These are phyloP conservation scores for Euphorbia celastroides DNA, from an alignment of 441 rosid genomes.

Conservation along the genomic window DNA sequence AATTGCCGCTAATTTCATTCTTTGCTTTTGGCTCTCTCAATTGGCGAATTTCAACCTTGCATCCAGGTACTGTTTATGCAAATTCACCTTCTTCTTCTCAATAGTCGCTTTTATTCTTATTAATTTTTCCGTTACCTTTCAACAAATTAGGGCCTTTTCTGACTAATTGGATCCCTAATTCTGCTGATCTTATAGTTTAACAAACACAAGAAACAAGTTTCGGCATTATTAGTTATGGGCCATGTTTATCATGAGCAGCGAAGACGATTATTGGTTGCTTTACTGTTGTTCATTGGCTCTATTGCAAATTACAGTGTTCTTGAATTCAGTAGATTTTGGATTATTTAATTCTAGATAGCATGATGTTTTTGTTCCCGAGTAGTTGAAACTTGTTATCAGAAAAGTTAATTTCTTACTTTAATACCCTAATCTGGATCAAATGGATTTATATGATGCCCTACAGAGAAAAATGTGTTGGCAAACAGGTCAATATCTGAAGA, in stretches of 20 bases:
- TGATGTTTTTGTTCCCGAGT: not conserved
- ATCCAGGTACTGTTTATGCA: not conserved
- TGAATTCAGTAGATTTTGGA: not conserved
- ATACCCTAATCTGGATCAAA: not conserved
- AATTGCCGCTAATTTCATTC: too few species aligned
- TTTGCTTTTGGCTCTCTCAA: too few species aligned
- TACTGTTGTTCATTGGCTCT: not conserved
- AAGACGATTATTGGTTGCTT: not conserved
- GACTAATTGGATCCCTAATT: not conserved
- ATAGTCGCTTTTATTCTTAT: not conserved
- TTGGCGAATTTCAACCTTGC: too few species aligned
- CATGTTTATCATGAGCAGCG: not conserved
- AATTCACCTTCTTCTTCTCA: not conserved
- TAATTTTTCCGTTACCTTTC: not conserved
- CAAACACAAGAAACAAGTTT: not conserved
- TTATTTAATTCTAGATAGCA: not conserved
- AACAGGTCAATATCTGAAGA: not conserved
- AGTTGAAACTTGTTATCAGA: not conserved
- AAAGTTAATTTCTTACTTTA: not conserved
- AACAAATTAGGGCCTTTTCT: not conserved
- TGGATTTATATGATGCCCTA: slow-evolving; percentile 2
- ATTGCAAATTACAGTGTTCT: not conserved
- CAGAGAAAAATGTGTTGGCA: not conserved
- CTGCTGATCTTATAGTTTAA: not conserved
- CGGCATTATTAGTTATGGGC: not conserved